Evolutionary conservation across 306 rosid genomes (phyloP), one percentile per base, ranked within the genome.

Genomic region (Glycine tomentella): DNA sequence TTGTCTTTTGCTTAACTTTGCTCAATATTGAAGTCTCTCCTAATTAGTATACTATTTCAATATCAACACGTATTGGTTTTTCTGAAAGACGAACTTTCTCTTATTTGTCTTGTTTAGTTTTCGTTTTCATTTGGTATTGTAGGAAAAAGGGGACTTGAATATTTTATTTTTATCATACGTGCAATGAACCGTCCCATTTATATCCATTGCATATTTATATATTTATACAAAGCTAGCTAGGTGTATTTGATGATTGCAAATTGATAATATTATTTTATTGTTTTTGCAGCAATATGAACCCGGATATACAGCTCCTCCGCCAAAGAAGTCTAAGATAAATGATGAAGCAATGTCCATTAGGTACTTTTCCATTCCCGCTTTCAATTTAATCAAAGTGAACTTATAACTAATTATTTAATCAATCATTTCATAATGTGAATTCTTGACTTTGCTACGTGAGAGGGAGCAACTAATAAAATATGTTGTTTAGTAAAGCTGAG

Each of bases 241-340:
- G 16, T 34, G n/a, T 36, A 14, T 55, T 42, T 42, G 46, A 42
- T 42, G 46, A 49, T 36, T 16, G 15, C 25, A 62, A 74, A 58
- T 65, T 79, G 42, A 25, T 25, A 25, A 25, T 25, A 25, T 25
- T 25, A 25, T 25, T 25, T 25, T 25, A 25, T 25, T 25, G 31
- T 25, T 25, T 25, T 25, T 72, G 81, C 96, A 95, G 99, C 87
- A 89, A 82, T 96, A 90, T 65, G 93, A 92, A 79, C 97, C 97
- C 10, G 99, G 92, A 50, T 96, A 92, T 59, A 87, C 92, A 34
- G 87, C 87, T 69, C 31, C 31, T 25, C 86, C 87, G 64, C 88
- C 91, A 4, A 93, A 93, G 86, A 90, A 87, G 77, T 82, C 86
- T 61, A 80, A 83, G 83, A 82, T 77, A 80, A 81, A 77, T 72